Evolutionary conservation across 73 alveolate genomes (phyloP).

Genomic region (Paramecium primaurelia): DNA sequence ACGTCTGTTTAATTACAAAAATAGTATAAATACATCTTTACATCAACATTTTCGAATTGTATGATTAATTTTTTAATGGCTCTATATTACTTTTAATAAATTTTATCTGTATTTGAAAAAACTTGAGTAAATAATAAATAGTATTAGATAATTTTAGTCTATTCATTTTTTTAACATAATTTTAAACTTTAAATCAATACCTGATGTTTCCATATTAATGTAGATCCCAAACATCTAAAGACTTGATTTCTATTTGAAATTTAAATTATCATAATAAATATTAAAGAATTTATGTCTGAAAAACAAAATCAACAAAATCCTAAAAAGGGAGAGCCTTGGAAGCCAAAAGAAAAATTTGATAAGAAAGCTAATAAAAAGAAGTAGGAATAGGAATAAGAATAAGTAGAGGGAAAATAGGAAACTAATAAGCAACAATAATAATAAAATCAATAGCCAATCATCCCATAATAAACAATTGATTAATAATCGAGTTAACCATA

Average conservation of each 20-base stretch:
- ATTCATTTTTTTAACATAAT: no score
- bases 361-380: constrained; percentile 31
- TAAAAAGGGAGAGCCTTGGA: constrained; percentile 46
- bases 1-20: no score
- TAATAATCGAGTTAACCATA: background rate
- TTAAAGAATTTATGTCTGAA: constrained; percentile 4
- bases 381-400: background rate
- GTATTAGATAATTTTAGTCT: no score
- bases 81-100: no score
- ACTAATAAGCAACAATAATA: background rate
- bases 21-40: no score
- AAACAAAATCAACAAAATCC: background rate
- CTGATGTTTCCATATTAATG: no score
- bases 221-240: background rate
- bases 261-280: background rate
- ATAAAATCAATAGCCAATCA: background rate
- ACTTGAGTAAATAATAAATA: no score
- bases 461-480: background rate
- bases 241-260: background rate
- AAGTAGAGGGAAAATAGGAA: background rate
- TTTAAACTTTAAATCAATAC: no score
- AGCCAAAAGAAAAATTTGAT: constrained; percentile 46
- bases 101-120: no score
- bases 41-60: no score
- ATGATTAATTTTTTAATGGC: no score